Evolutionary conservation across 2,329 filamentous ascomycete species (phyloP), one percentile per base, ranked within the genome.

Genomic region (Pseudocercospora cruenta): DNA sequence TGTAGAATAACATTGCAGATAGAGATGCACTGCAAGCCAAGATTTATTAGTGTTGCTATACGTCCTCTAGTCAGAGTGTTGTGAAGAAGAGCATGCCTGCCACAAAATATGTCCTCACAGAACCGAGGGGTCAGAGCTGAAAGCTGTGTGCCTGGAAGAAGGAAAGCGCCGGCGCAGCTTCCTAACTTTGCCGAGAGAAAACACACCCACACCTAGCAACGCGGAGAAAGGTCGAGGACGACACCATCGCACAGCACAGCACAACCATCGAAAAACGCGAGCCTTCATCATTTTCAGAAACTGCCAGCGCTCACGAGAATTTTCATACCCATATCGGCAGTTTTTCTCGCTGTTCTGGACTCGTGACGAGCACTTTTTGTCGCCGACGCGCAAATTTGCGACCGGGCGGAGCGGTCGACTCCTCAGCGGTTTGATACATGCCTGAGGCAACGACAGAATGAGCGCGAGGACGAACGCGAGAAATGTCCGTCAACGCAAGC

Each of bases 401-500:
- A 6, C 39, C 39, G 39, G 39, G 39, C n/a, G 39, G 39, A 43
- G 39, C n/a, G 39, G 39, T 43, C n/a, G 39, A 43, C 33, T 36
- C 33, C 33, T 36, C 33, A 36, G 26, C 39, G 19, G 43, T 19
- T 49, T 5, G 39, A 10, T 21, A 26, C 39, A 22, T 58, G 55
- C 31, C 55, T 58, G n/a, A 60, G 24, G 24, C 62, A 69, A 28
- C 59, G 26, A 26, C 26, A 26, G 26, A 26, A 74, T 74, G 72
- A 71, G 71, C 33, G 74, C 72, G 39, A 67, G 73, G 51, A 63
- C 65, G 6, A 72, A 82, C 88, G 70, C 70, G 21, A 71, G 75
- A 47, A 73, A 76, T 72, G 75, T 93, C 78, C 87, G 91, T 79
- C 90, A 92, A 85, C 91, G 93, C 84, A 98, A 98, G 85, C 88